Evolutionary conservation across 495 filamentous ascomycete species (phyloP).

Genomic region (Tuber aestivum): DNA sequence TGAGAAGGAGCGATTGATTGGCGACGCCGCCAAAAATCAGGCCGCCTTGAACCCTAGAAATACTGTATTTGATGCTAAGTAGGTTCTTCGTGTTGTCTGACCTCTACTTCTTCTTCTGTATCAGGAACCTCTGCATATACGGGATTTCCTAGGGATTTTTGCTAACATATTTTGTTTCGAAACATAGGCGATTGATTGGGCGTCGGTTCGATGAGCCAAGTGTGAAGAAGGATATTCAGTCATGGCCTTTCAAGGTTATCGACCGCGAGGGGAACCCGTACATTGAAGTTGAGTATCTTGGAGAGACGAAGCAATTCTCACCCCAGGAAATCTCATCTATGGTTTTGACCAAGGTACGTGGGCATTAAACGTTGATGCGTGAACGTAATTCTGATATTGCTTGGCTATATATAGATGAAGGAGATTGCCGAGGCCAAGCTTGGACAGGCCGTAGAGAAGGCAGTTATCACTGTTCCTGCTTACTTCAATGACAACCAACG

Average conservation of each 20-base stretch:
- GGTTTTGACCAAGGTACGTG: conserved; percentile 75
- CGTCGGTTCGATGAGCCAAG: conserved; percentile 89
- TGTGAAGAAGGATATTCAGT: conserved; percentile 96
- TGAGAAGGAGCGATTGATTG: conserved; percentile 94
- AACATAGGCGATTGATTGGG: conserved; percentile 76
- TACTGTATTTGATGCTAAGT: conserved; percentile 98
- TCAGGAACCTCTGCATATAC: neutral
- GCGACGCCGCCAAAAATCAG: conserved; percentile 99
- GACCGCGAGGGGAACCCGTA: conserved; percentile 85
- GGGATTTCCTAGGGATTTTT: neutral
- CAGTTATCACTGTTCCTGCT: conserved; percentile 94
- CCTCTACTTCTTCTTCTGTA: neutral
- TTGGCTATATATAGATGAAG: conserved; percentile 62
- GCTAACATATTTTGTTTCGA: neutral
- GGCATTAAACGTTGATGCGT: conserved; percentile 5
- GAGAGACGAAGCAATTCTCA: conserved; percentile 88
- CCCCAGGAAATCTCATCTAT: conserved; percentile 97
- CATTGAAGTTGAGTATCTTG: conserved; percentile 93
- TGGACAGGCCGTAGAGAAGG: conserved; percentile 94
- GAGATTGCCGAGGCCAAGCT: conserved; percentile 96
- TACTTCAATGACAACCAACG: conserved; percentile 99
- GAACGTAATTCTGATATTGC: conserved; percentile 19
- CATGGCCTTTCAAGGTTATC: conserved; percentile 96
- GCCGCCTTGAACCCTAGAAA: conserved; percentile 97
- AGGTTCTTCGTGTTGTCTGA: conserved; percentile 38